A percentile compares a stretch with the other conserved stretches of the same genome.
These are phyloP conservation scores for Eucalyptus marginata DNA, from an alignment of 345 rosid species.

Conservation along the genomic window DNA sequence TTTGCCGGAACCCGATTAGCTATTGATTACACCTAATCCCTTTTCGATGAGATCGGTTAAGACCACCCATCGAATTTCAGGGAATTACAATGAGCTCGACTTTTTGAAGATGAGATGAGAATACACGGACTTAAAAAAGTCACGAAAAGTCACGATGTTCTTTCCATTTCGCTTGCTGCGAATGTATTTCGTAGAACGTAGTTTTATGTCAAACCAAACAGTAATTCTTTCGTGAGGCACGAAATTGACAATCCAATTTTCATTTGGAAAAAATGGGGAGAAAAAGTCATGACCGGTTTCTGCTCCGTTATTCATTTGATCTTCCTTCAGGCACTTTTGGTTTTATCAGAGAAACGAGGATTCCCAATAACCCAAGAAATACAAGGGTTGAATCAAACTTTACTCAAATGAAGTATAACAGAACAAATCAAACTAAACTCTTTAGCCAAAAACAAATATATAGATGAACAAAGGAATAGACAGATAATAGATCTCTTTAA, in stretches of 20 bases:
- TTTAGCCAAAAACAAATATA: background rate
- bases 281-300: background rate
- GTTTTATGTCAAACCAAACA: background rate
- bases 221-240: background rate
- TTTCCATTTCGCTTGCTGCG: background rate
- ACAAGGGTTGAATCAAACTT: background rate
- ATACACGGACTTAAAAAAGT: background rate
- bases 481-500: background rate
- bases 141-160: background rate
- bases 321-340: background rate
- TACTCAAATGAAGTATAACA: background rate
- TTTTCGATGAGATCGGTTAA: background rate
- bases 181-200: background rate
- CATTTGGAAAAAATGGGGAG: background rate
- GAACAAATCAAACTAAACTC: background rate
- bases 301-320: background rate
- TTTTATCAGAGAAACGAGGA: background rate
- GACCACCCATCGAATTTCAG: background rate
- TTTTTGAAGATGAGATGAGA: background rate
- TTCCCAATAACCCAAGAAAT: background rate
- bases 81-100: background rate
- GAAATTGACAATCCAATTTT: background rate
- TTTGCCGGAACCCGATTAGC: background rate
- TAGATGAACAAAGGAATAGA: background rate
- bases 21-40: background rate